phyloP scores from a whole-genome alignment of 1,284 basidiomycete genomes.

The Sphaerobolus stellatus region DNA sequence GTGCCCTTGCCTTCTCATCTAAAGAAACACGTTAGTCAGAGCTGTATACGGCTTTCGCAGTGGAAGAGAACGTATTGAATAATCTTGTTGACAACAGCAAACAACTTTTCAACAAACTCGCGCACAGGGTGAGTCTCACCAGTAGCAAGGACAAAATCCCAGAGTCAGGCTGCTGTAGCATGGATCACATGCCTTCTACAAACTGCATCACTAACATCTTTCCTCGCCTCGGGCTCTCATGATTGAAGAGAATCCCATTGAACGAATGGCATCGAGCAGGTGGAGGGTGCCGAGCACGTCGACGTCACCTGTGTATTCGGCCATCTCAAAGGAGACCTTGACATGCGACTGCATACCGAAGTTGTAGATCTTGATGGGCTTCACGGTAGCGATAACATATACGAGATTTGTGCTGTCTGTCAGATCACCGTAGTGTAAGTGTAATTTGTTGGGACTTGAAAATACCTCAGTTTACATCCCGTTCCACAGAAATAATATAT shows the following conservation, averaged over 20 bases:
- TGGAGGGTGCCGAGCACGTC: slow-evolving; percentile 90
- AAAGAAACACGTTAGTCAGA: slow-evolving; percentile 11
- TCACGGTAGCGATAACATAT: slow-evolving; percentile 88
- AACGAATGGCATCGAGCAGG: slow-evolving; percentile 88
- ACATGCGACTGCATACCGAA: slow-evolving; percentile 95
- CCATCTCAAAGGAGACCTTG: slow-evolving; percentile 97
- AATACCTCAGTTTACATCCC: not conserved
- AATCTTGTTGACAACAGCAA: slow-evolving; percentile 61
- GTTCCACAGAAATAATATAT: slow-evolving; percentile 43
- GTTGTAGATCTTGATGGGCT: slow-evolving; percentile 92
- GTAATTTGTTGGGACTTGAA: slow-evolving; percentile 74
- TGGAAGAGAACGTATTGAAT: slow-evolving; percentile 50
- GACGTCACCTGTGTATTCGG: slow-evolving; percentile 93
- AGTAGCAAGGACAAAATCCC: slow-evolving; percentile 89
- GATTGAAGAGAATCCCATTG: slow-evolving; percentile 91
- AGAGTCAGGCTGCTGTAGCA: slow-evolving; percentile 79
- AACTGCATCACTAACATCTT: slow-evolving; percentile 85
- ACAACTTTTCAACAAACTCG: slow-evolving; percentile 86
- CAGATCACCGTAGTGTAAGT: slow-evolving; percentile 88
- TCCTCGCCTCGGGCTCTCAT: slow-evolving; percentile 88
- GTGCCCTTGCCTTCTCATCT: slow-evolving; percentile 76
- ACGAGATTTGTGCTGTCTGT: slow-evolving; percentile 93
- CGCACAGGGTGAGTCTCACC: slow-evolving; percentile 90
- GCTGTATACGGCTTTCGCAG: too few relatives aligned
- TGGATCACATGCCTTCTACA: slow-evolving; percentile 93